Evolutionary conservation across 2,329 filamentous ascomycete species (phyloP).

Genomic region (Colletotrichum eleusines): DNA sequence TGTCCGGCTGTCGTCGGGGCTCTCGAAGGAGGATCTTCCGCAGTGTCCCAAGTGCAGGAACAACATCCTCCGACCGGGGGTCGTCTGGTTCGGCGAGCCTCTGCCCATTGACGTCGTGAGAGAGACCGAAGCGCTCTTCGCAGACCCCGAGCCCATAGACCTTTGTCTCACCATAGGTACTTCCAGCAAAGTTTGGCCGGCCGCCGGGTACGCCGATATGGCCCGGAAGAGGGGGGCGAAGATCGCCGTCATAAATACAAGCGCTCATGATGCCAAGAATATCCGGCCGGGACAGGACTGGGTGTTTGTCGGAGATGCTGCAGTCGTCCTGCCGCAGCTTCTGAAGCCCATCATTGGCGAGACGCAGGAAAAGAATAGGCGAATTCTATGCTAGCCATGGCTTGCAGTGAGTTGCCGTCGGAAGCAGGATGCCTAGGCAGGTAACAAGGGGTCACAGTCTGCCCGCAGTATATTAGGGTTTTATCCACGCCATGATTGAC

Average conservation of each 20-base stretch:
- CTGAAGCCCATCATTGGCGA: conserved; percentile 37
- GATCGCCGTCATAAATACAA: conserved; percentile 74
- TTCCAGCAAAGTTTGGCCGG: conserved; percentile 72
- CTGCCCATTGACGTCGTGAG: conserved; percentile 64
- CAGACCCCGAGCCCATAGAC: conserved; percentile 61
- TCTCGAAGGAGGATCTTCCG: conserved; percentile 65
- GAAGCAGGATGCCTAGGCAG: no score
- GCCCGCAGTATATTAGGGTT: no score
- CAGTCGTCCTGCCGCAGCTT: conserved; percentile 35
- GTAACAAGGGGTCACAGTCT: no score
- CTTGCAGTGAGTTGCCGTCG: no score
- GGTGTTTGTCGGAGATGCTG: conserved; percentile 42
- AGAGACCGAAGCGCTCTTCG: conserved; percentile 66
- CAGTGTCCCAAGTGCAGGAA: conserved; percentile 67
- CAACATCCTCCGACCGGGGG: conserved; percentile 71
- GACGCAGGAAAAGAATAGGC: not conserved
- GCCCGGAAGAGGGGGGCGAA: conserved; percentile 68
- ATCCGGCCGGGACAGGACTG: conserved; percentile 30
- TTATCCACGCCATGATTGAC: not conserved
- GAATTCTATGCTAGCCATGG: not conserved
- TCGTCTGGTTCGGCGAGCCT: conserved; percentile 76
- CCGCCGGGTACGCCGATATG: conserved; percentile 69
- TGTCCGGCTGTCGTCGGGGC: conserved; percentile 53
- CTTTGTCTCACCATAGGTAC: conserved; percentile 77
- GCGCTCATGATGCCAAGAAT: conserved; percentile 51